These are phyloP conservation scores for Debaryomyces psychrophilus DNA, from an alignment of 1,139 yeast genomes.

Conservation along the genomic window DNA sequence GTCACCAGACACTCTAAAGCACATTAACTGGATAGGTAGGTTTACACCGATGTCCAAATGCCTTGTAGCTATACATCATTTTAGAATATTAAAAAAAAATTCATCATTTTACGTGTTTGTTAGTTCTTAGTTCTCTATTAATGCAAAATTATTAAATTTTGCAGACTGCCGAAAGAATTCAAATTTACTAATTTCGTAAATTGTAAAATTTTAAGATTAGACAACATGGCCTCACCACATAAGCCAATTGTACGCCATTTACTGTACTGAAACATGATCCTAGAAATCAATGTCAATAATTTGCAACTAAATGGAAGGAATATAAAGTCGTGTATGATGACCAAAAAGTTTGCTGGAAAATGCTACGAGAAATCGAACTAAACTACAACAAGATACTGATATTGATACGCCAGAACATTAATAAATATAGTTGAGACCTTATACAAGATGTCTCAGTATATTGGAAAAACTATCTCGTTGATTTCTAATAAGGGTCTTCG, in stretches of 20 bases:
- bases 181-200: no score
- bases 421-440: not conserved
- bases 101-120: no score
- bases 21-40: no score
- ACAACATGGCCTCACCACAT: no score
- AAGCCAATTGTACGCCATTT: no score
- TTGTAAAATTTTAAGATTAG: no score
- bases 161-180: not conserved
- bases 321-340: not conserved
- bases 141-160: no score
- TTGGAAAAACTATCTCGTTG: conserved; percentile 90
- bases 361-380: not conserved
- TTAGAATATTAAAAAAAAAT: no score
- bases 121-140: no score
- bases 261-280: not conserved
- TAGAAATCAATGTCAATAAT: not conserved
- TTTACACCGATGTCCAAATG: no score
- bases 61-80: no score
- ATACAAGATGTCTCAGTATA: conserved; percentile 71
- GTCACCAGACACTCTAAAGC: no score
- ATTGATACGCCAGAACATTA: not conserved
- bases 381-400: not conserved
- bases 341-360: not conserved
- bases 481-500: conserved; percentile 86
- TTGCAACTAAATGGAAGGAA: not conserved